These are phyloP conservation scores for Fraxinus angustifolia DNA, from an alignment of 305 asterid genomes.

Conservation along the genomic window DNA sequence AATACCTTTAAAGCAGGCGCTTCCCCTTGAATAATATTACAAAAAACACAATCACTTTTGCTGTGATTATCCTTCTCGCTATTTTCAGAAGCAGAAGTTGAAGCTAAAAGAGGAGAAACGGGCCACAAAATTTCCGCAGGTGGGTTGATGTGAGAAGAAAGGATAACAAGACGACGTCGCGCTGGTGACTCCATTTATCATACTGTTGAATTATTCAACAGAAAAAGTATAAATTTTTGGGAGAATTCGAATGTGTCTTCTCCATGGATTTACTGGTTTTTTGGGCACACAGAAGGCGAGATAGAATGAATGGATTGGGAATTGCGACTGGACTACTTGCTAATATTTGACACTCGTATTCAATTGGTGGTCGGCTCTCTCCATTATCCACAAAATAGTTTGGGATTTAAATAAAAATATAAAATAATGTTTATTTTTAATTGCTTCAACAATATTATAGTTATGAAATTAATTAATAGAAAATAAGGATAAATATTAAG, in stretches of 20 bases:
- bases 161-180: constrained; percentile 65
- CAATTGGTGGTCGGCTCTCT: not conserved
- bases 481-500: too few species aligned
- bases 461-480: not conserved
- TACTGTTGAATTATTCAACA: not conserved
- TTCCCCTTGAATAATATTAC: constrained; percentile 61
- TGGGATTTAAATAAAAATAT: not conserved
- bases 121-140: constrained; percentile 21
- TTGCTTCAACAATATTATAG: not conserved
- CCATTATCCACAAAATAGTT: not conserved
- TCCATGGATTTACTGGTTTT: not conserved
- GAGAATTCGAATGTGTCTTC: not conserved
- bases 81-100: constrained; percentile 32
- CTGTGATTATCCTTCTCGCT: constrained; percentile 24
- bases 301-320: not conserved
- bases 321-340: not conserved
- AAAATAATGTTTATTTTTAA: not conserved
- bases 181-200: constrained; percentile 45
- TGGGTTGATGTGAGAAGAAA: constrained; percentile 61
- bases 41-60: constrained; percentile 51
- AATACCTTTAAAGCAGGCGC: constrained; percentile 67
- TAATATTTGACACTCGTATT: not conserved
- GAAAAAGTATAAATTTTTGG: not conserved
- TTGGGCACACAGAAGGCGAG: not conserved
- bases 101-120: constrained; percentile 22